phyloP scores from a whole-genome alignment of 352 stramenopile genomes.

The Globisporangium splendens region DNA sequence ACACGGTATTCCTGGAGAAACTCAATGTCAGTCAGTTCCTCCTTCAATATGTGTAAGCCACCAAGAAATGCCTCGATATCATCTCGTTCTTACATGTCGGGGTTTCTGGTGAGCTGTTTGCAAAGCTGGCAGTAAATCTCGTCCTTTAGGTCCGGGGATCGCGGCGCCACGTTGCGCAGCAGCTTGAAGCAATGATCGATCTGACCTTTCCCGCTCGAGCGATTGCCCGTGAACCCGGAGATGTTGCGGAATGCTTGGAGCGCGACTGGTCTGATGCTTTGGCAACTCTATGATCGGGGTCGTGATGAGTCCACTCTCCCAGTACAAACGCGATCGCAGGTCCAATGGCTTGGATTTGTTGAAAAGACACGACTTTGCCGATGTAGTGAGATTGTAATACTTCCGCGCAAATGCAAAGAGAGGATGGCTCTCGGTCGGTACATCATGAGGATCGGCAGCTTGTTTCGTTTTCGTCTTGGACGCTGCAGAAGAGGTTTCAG shows the following conservation, averaged over 20 bases:
- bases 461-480: conserved; percentile 2
- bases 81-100: conserved; percentile 24
- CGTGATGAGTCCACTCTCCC: conserved; percentile 56
- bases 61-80: too few species aligned
- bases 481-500: not conserved
- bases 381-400: conserved; percentile 31
- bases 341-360: conserved; percentile 23
- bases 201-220: conserved; percentile 49
- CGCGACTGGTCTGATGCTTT: conserved; percentile 44
- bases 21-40: conserved; percentile 4
- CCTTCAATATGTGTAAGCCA: too few species aligned
- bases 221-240: conserved; percentile 77
- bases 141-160: conserved; percentile 55
- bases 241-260: conserved; percentile 75
- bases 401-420: conserved; percentile 37
- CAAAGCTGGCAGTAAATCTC: conserved; percentile 81
- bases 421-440: conserved; percentile 22
- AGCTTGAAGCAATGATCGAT: conserved; percentile 76
- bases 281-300: conserved; percentile 43
- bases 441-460: not conserved
- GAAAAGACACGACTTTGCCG: conserved; percentile 18
- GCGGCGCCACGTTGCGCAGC: conserved; percentile 56
- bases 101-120: conserved; percentile 75
- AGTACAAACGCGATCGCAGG: conserved; percentile 49
- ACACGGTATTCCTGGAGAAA: conserved; percentile 29